A percentile compares a stretch with the other conserved stretches of the same genome.
Evolutionary conservation across 2,329 filamentous ascomycete species (phyloP).

Genomic region (Hysterium pulicare): DNA sequence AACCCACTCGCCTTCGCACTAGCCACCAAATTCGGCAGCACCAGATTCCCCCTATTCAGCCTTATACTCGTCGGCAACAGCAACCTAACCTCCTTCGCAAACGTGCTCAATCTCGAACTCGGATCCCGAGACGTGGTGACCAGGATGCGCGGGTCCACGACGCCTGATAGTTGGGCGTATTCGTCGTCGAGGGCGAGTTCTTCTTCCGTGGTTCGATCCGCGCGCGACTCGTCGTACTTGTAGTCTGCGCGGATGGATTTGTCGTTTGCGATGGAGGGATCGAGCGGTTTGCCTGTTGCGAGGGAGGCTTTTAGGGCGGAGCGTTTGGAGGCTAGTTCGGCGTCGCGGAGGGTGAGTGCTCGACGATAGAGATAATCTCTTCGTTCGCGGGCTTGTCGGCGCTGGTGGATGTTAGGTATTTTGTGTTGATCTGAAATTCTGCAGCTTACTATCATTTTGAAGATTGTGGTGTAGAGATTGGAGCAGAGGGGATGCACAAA

Average conservation of each 20-base stretch:
- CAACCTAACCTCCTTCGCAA: constrained; percentile 86
- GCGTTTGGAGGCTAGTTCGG: constrained; percentile 88
- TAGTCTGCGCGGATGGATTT: constrained; percentile 80
- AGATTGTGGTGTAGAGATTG: too few species aligned
- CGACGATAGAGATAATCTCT: constrained; percentile 88
- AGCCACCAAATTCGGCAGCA: constrained; percentile 78
- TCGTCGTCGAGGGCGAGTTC: constrained; percentile 80
- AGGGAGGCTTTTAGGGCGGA: constrained; percentile 82
- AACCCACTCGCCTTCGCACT: constrained; percentile 78
- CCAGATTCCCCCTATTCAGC: constrained; percentile 85
- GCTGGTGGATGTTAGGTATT: too few species aligned
- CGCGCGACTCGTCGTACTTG: constrained; percentile 84
- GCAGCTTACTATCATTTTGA: too few species aligned
- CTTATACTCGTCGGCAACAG: constrained; percentile 81
- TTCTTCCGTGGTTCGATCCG: constrained; percentile 64
- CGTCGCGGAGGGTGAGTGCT: constrained; percentile 81
- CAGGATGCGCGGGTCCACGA: constrained; percentile 83
- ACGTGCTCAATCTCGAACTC: constrained; percentile 77
- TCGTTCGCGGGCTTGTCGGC: constrained; percentile 73
- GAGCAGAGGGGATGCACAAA: too few species aligned
- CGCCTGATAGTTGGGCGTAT: constrained; percentile 84
- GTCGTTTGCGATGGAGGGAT: constrained; percentile 81
- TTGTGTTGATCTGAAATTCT: too few species aligned
- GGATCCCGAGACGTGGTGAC: constrained; percentile 90
- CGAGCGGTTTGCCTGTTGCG: constrained; percentile 82